These are phyloP conservation scores for Lichenothelia convexa DNA, from an alignment of 495 filamentous ascomycete species.

Conservation along the genomic window DNA sequence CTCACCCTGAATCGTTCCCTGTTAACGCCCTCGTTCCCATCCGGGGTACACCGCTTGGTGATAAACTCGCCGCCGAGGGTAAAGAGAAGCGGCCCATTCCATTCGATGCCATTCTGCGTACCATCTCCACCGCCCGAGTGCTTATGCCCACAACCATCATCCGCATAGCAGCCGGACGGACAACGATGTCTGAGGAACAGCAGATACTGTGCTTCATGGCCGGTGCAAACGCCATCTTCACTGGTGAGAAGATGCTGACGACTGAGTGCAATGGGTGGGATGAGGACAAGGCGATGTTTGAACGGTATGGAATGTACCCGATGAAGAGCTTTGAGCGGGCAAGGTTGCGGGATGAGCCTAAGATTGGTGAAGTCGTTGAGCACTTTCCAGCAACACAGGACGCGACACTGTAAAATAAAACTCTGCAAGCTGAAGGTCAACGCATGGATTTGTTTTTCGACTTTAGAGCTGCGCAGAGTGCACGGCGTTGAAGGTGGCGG, in stretches of 20 bases:
- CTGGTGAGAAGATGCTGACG: conserved; percentile 82
- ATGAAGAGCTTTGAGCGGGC: conserved; percentile 35
- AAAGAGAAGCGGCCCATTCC: conserved; percentile 40
- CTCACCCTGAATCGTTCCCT: conserved; percentile 68
- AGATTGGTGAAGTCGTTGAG: conserved; percentile 12
- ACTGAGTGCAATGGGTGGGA: conserved; percentile 79
- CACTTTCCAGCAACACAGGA: no score
- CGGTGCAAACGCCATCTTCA: conserved; percentile 77
- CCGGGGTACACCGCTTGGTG: conserved; percentile 62
- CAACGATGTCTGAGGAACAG: conserved; percentile 61
- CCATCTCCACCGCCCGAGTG: conserved; percentile 60
- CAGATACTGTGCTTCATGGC: conserved; percentile 71
- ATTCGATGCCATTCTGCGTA: conserved; percentile 54
- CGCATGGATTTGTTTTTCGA: no score
- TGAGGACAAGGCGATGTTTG: conserved; percentile 64
- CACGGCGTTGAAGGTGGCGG: no score
- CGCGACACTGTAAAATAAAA: no score
- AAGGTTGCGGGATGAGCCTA: neutral
- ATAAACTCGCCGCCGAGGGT: conserved; percentile 13
- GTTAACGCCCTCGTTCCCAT: conserved; percentile 78
- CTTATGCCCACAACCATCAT: conserved; percentile 68
- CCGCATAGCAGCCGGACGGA: conserved; percentile 60
- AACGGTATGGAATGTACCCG: conserved; percentile 53
- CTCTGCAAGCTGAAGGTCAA: no score
- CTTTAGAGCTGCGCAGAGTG: no score